Base-by-base conservation (phyloP, 192 early-diverging fungal species). In the Coemansia sp. region DNA sequence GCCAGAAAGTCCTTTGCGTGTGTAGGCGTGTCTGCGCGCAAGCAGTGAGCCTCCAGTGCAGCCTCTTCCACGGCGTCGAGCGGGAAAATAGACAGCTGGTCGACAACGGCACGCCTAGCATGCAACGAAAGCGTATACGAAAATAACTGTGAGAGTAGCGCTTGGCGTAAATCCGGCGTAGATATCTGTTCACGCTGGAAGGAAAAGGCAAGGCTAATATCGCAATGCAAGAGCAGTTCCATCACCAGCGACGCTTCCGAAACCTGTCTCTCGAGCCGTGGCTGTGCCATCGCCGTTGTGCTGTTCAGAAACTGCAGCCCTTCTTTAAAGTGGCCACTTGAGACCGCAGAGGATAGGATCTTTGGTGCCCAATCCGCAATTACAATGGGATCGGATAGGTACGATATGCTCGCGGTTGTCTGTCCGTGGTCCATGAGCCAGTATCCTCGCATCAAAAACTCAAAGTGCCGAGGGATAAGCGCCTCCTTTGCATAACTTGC, bases 391-490 rank as follows among this genome's bases (percentile, higher is more conserved):
- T 84, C 74, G 2, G 78, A 63, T 21, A 84, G 75, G 36, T 71
- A 76, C 4, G 78, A 55, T 18, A 84, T 55, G 16, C 71, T 66
- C 11, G 59, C 62, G 5, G 52, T 55, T 2, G 59, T 63, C 36
- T 81, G 74, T 2, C 60, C 74, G n/a, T 84, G 83, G 59, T 84
- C 83, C 68, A 84, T 64, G 68, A 79, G 62, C 83, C 83, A 84
- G 62, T 81, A 84, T 20, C 78, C 83, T 10, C 73, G 72, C 58
- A 81, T 70, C 51, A 81, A 59, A 43, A 68, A 72, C 66, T 64
- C 71, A 65, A 81, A 81, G 49, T 83, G 76, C 39, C 69, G 68
- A 5, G 81, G 81, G 24, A 83, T 68, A 52, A 62, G 69, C 53
- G 38, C 68, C 2, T 71, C 66, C 23, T 46, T 21, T 20, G 66